phyloP scores from a whole-genome alignment of 148 eudicot species.

The Vaccinium myrtillus region DNA sequence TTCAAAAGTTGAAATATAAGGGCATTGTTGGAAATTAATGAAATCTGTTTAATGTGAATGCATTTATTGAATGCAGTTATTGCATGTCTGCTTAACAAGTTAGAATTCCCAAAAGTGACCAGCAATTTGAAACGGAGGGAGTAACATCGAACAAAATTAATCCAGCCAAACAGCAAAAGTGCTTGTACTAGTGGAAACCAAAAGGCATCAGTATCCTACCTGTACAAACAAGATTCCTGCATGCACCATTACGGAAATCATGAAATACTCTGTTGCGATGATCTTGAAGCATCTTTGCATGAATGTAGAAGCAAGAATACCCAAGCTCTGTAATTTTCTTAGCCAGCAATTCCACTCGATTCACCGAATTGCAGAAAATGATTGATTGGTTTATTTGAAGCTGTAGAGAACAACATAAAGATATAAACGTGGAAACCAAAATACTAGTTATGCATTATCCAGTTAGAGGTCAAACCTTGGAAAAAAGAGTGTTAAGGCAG shows the following conservation, averaged over 20 bases:
- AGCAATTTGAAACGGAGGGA: too few species aligned
- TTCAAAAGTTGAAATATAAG: too few species aligned
- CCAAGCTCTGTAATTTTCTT: conserved; percentile 95
- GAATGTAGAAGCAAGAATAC: conserved; percentile 90
- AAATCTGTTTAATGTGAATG: too few species aligned
- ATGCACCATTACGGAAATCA: conserved; percentile 93
- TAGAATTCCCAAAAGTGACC: too few species aligned
- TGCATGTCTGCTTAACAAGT: too few species aligned
- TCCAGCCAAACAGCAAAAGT: background rate
- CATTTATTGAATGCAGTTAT: too few species aligned
- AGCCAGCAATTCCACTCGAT: conserved; percentile 84
- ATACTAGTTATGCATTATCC: background rate
- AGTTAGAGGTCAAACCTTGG: conserved; percentile 55
- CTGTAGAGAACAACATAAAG: conserved; percentile 38
- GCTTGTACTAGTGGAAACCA: background rate
- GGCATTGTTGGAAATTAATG: too few species aligned
- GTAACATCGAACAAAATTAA: background rate
- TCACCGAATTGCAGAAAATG: conserved; percentile 92
- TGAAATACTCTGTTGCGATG: conserved; percentile 93
- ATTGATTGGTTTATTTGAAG: conserved; percentile 95
- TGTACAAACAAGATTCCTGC: conserved; percentile 95
- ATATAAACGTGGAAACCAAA: background rate
- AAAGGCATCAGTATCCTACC: conserved; percentile 41
- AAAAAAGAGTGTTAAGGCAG: conserved; percentile 87
- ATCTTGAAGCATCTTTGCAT: conserved; percentile 96